Conservation (phyloP, 495 filamentous ascomycete genomes). For the Hypoxylon intermedium region DNA sequence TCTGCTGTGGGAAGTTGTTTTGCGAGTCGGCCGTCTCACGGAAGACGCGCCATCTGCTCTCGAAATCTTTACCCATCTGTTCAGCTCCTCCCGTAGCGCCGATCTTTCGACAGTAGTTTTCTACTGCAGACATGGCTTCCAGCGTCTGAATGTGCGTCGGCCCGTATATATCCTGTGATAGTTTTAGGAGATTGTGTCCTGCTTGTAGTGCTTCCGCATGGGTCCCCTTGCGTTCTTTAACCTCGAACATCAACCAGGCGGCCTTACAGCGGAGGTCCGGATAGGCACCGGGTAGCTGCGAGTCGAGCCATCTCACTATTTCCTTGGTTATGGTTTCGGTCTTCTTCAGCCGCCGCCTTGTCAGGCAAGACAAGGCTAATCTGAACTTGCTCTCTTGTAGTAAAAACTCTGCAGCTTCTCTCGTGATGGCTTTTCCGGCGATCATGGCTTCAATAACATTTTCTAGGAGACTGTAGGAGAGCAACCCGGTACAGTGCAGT, state of each 20-base stretch:
- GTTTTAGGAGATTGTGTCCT: conserved; percentile 27
- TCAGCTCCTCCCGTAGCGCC: conserved; percentile 18
- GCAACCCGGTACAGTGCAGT: conserved; percentile 37
- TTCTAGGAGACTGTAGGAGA: conserved; percentile 31
- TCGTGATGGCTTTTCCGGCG: conserved; percentile 16
- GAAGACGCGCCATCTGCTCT: conserved; percentile 30
- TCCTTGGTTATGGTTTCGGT: conserved; percentile 24
- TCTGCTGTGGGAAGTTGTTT: conserved; percentile 35
- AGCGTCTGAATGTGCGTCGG: conserved; percentile 38
- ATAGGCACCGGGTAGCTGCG: conserved; percentile 5
- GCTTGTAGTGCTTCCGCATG: conserved; percentile 25
- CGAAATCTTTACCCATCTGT: conserved; percentile 28
- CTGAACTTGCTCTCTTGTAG: conserved; percentile 38
- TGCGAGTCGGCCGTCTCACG: conserved; percentile 4
- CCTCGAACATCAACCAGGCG: conserved; percentile 37
- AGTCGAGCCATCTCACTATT: conserved; percentile 37
- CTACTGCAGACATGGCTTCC: conserved; percentile 38
- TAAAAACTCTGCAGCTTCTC: conserved; percentile 28
- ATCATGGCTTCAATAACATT: conserved; percentile 29
- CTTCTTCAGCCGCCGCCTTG: conserved; percentile 25
- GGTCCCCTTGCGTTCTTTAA: conserved; percentile 31
- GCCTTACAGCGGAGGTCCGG: conserved; percentile 37
- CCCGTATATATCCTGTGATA: conserved; percentile 31
- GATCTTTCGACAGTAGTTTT: conserved; percentile 33
- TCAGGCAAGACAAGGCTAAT: conserved; percentile 29